Conservation (phyloP, 805 yeast genomes). For the Phaffomyces opuntiae region DNA sequence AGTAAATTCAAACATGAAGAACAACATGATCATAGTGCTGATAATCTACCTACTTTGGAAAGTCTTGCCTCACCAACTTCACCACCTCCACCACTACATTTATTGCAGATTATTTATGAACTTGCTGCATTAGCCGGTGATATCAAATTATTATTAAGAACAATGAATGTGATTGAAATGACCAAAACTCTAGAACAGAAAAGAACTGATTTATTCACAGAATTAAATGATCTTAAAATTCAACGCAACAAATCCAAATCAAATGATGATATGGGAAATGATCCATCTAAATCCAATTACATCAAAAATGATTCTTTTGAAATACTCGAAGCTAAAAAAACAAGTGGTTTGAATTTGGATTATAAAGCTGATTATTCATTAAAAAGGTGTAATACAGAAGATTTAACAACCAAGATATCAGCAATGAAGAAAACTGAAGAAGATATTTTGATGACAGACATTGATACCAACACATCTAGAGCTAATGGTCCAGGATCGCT, state of each 20-base stretch:
- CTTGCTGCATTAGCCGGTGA: constrained; percentile 57
- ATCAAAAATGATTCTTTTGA: not conserved
- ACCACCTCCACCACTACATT: constrained; percentile 46
- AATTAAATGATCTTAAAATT: constrained; percentile 9
- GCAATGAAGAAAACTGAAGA: no score
- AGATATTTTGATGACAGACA: no score
- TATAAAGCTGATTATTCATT: no score
- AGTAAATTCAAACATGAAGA: constrained; percentile 12
- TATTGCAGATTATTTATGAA: constrained; percentile 56
- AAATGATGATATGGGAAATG: not conserved
- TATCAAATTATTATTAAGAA: constrained; percentile 52
- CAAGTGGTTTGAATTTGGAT: no score
- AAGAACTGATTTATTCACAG: constrained; percentile 15
- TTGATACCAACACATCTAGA: no score
- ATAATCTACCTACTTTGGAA: constrained; percentile 41
- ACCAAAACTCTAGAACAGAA: constrained; percentile 30
- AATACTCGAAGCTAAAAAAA: no score
- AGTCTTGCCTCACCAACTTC: constrained; percentile 49
- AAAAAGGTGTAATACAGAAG: no score
- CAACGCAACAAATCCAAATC: not conserved
- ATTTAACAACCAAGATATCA: no score
- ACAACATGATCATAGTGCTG: constrained; percentile 10
- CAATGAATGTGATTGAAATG: constrained; percentile 49
- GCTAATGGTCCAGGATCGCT: no score
- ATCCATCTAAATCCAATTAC: no score